Evolutionary conservation across 2,329 filamentous ascomycete genomes (phyloP), one percentile per base, ranked within the genome.

Genomic region (Exophiala sideris): DNA sequence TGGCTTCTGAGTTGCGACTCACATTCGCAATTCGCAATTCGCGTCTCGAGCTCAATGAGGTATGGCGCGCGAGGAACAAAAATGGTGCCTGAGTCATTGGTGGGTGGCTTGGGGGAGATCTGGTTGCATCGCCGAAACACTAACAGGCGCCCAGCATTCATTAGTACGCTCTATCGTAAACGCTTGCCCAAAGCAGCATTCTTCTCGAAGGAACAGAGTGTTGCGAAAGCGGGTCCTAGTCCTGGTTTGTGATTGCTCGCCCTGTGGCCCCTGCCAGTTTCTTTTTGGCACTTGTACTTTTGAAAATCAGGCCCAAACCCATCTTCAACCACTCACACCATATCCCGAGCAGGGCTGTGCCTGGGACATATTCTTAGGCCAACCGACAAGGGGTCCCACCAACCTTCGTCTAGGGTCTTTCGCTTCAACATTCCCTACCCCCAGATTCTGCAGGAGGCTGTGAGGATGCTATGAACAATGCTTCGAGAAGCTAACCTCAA

Each of bases 121-220:
- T 32, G 5, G 41, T 44, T 32, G 41, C 41, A 44, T 29, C 24
- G 24, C 24, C 24, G 24, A 29, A 29, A 14, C 41, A 29, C 41
- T 44, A 44, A 32, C 21, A n/a, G 21, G n/a, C 41, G 45, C 45
- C 38, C 39, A 42, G n/a, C 11, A 18, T 38, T 5, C 35, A 38
- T n/a, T 12, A 16, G 35, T 42, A 11, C 12, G 35, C 35, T n/a
- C 39, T 42, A 36, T 18, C 34, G 51, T n/a, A 16, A 48, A 14
- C 5, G 51, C 32, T 49, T 50, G n/a, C 52, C 42, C 9, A n/a
- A 54, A 50, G 35, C 47, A 29, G 52, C 41, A 54, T 18, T 16
- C 41, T 54, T 54, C 52, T 54, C 46, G 52, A 54, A 54, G 52
- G 41, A 12, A 12, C 32, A 34, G 39, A 11, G n/a, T 11, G 21